Evolutionary conservation across 805 yeast genomes (phyloP).

Genomic region (Alloascoidea africana): DNA sequence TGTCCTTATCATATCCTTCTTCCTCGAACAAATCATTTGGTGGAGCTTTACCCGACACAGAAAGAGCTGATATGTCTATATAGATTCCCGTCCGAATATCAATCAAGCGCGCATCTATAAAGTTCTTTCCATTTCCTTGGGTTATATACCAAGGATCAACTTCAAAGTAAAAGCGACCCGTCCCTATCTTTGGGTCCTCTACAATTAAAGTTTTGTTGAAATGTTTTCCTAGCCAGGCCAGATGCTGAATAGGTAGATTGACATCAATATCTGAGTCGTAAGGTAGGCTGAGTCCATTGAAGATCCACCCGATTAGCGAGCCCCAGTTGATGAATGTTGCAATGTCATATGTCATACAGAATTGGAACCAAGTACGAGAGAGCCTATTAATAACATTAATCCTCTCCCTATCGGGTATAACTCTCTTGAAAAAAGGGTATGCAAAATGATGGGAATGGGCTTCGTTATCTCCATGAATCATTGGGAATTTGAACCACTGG

Average conservation of each 20-base stretch:
- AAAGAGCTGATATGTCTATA: constrained; percentile 40
- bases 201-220: constrained; percentile 31
- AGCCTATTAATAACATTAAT: background rate
- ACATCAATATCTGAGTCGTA: constrained; percentile 37
- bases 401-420: background rate
- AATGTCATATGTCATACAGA: background rate
- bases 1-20: constrained; percentile 9
- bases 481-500: background rate
- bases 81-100: constrained; percentile 45
- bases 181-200: constrained; percentile 27
- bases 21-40: constrained; percentile 6
- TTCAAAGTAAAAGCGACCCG: constrained; percentile 30
- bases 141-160: constrained; percentile 33
- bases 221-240: constrained; percentile 27
- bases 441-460: background rate
- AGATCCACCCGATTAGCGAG: constrained; percentile 31
- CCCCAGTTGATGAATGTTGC: constrained; percentile 16
- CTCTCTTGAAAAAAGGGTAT: background rate
- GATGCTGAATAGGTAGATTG: constrained; percentile 33
- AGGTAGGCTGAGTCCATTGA: constrained; percentile 34
- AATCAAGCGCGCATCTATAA: constrained; percentile 40
- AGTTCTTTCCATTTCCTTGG: constrained; percentile 31
- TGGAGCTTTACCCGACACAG: constrained; percentile 11
- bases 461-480: background rate
- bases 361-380: background rate